phyloP scores from a whole-genome alignment of 2,329 filamentous ascomycete species.

The Aureobasidium sp. region DNA sequence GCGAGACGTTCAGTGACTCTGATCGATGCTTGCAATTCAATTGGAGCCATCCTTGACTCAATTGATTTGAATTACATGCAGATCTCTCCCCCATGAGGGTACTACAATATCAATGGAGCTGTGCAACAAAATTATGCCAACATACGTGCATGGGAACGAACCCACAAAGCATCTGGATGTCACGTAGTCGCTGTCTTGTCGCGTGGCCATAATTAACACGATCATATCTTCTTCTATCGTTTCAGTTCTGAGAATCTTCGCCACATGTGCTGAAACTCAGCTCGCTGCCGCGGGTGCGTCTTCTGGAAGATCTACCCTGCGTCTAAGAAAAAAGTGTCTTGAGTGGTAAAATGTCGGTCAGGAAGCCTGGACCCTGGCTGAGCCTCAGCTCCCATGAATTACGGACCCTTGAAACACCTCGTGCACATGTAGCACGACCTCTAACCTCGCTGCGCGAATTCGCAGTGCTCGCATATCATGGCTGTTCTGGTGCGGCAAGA shows the following conservation, averaged over 20 bases:
- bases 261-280: neutral
- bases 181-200: neutral
- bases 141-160: neutral
- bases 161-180: neutral
- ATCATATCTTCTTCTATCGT: neutral
- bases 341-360: neutral
- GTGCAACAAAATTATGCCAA: neutral
- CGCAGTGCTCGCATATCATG: neutral
- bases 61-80: neutral
- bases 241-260: neutral
- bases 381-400: neutral
- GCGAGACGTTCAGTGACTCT: neutral
- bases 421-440: neutral
- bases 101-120: neutral
- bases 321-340: neutral
- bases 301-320: neutral
- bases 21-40: neutral
- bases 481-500: too few relatives aligned
- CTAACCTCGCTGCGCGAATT: neutral
- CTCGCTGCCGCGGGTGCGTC: neutral
- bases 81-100: neutral
- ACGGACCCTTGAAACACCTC: neutral
- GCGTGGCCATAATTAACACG: neutral
- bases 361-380: neutral
- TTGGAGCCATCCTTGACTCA: neutral